phyloP scores from a whole-genome alignment of 2,329 filamentous ascomycete genomes.

The Pyrenophora teres region DNA sequence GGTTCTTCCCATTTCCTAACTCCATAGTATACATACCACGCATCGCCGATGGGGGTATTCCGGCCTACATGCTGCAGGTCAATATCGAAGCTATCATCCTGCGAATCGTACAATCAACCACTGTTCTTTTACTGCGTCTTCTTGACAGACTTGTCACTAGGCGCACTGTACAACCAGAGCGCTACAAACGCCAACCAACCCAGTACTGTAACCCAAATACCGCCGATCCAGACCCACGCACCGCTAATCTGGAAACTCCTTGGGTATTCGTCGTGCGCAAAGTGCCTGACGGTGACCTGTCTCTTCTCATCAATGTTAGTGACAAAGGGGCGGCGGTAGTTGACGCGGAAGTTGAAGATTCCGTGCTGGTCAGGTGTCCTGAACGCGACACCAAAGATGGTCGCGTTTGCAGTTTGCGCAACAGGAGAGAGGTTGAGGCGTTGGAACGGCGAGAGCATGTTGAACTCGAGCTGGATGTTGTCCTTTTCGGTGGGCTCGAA shows the following conservation, averaged over 20 bases:
- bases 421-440: slow-evolving; percentile 72
- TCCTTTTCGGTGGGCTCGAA: slow-evolving; percentile 74
- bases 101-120: neutral
- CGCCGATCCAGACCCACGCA: slow-evolving; percentile 93
- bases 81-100: neutral
- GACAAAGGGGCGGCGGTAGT: slow-evolving; percentile 95
- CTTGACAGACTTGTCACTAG: slow-evolving; percentile 57
- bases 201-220: slow-evolving; percentile 79
- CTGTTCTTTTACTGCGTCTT: slow-evolving; percentile 51
- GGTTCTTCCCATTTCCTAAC: slow-evolving; percentile 6
- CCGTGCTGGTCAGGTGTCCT: slow-evolving; percentile 94
- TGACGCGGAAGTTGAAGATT: slow-evolving; percentile 97
- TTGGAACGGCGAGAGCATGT: slow-evolving; percentile 98
- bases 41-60: slow-evolving; percentile 13
- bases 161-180: slow-evolving; percentile 82
- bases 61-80: slow-evolving; percentile 6
- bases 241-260: slow-evolving; percentile 87
- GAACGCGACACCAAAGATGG: slow-evolving; percentile 76
- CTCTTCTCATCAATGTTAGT: slow-evolving; percentile 91
- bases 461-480: slow-evolving; percentile 90
- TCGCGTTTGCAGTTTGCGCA: slow-evolving; percentile 66
- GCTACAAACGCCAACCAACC: slow-evolving; percentile 86
- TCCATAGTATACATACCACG: slow-evolving; percentile 22
- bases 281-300: slow-evolving; percentile 92
- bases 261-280: slow-evolving; percentile 96